Base-by-base conservation (phyloP, 2,329 filamentous ascomycete genomes). In the Didymella pinodella region DNA sequence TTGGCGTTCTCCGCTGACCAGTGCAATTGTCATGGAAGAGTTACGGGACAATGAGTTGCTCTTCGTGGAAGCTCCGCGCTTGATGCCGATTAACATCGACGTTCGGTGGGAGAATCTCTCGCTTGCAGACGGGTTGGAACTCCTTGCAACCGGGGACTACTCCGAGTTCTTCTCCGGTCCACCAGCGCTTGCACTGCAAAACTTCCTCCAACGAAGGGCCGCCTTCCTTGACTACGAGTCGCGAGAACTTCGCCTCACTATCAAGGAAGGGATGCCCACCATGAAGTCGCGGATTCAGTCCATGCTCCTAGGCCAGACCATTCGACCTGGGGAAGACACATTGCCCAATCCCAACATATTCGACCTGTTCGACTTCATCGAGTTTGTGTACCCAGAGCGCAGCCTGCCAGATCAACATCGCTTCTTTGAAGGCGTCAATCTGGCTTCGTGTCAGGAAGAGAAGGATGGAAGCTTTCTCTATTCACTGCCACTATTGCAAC, bases 321-420 rank as follows among this genome's bases (percentile, higher is more conserved):
- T 86, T 11, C 81, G 88, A 18, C 85, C 89, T 14, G 86, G 86
- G 58, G 88, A 89, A 47, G 86, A 91, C 53, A 81, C 87, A 5
- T 81, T 90, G 36, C 80, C 82, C 28, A 90, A 92, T 57, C 85
- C 89, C 0, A 93, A 90, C 3, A 85, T 98, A 7, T 97, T 98
- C 70, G 93, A 97, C 65, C 84, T 98, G 22, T 95, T 96, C 69
- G 95, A 99, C 77, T 98, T 98, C 70, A 85, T 95, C 74, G 88
- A 91, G 61, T 77, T 90, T 11, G 83, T 86, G 47, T 81, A 88
- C 38, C 77, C 79, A 0, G 75, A 77, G 57, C 71, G 77, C 12
- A 69, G 79, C 43, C 72, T 83, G 2, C 76, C 84, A 2, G 86
- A 88, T 2, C 75, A 81, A 5, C 79, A 90, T 20, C 78, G 81